These are phyloP conservation scores for Talaromyces sp. DNA, from an alignment of 2,329 filamentous ascomycete species.

Conservation along the genomic window DNA sequence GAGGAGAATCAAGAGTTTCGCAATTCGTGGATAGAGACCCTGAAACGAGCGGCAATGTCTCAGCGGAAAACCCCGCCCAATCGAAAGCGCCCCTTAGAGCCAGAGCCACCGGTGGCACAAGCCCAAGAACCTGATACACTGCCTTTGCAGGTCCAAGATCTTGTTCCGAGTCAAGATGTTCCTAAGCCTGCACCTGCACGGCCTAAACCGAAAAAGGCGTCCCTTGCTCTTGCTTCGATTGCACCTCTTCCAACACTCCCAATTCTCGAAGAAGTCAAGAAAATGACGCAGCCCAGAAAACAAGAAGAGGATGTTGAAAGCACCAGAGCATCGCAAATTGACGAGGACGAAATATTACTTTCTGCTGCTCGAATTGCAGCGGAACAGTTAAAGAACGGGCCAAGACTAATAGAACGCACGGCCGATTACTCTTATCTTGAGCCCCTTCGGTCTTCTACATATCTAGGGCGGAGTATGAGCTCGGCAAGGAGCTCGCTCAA, in stretches of 20 bases:
- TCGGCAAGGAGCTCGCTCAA: slow-evolving; percentile 18
- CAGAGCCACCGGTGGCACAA: slow-evolving; percentile 13
- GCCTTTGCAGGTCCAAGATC: background rate
- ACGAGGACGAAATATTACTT: slow-evolving; percentile 38
- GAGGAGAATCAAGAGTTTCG: slow-evolving; percentile 3
- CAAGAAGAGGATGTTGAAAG: slow-evolving; percentile 16
- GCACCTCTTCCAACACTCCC: slow-evolving; percentile 28
- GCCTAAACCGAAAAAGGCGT: slow-evolving; percentile 17
- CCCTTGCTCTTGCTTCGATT: slow-evolving; percentile 25
- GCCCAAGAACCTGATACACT: slow-evolving; percentile 2
- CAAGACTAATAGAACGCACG: slow-evolving; percentile 24
- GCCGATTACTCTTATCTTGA: slow-evolving; percentile 19
- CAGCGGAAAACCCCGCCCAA: slow-evolving; percentile 17
- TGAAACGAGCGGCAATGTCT: slow-evolving; percentile 18
- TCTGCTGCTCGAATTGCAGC: slow-evolving; percentile 37
- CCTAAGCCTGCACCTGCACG: slow-evolving; percentile 4
- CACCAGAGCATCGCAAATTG: slow-evolving; percentile 23
- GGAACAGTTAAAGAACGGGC: slow-evolving; percentile 32
- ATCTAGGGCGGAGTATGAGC: slow-evolving; percentile 19
- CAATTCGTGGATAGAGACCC: slow-evolving; percentile 12
- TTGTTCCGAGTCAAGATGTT: background rate
- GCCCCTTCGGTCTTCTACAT: slow-evolving; percentile 21
- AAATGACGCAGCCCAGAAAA: slow-evolving; percentile 20
- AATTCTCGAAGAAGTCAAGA: slow-evolving; percentile 27
- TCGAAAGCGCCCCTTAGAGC: slow-evolving; percentile 24